Percentiles rank a stretch among this genome's conserved stretches.
phyloP scores from a whole-genome alignment of 176 grass and related monocot species.

The Hsuehochloa calcarea region DNA sequence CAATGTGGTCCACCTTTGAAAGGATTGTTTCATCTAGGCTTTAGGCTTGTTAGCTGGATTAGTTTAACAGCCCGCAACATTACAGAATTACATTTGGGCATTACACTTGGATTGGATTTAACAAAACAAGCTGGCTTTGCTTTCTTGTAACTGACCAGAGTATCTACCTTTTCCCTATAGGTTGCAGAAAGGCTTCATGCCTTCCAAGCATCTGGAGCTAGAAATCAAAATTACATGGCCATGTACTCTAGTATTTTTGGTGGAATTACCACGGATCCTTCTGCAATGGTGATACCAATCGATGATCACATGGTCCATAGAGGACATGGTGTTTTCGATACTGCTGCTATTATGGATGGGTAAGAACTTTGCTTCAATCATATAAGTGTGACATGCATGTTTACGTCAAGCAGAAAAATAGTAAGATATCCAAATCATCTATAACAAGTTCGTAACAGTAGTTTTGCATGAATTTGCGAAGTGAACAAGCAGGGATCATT shows the following conservation, averaged over 20 bases:
- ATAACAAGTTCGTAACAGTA: neutral
- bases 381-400: neutral
- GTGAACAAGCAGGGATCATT: neutral
- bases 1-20: neutral
- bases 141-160: neutral
- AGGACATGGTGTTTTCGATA: conserved; percentile 96
- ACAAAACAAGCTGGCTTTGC: neutral
- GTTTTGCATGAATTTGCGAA: neutral
- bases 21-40: neutral
- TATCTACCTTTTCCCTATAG: conserved; percentile 29
- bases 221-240: conserved; percentile 80
- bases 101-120: neutral
- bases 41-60: neutral
- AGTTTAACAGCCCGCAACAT: neutral
- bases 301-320: conserved; percentile 99
- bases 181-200: conserved; percentile 55
- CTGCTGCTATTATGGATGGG: conserved; percentile 85
- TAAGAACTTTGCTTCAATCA: conserved; percentile 34
- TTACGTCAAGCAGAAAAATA: neutral
- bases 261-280: conserved; percentile 71
- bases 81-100: neutral
- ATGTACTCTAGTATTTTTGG: conserved; percentile 95
- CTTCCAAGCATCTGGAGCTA: conserved; percentile 58
- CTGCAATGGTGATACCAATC: conserved; percentile 83
- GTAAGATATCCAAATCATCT: neutral